A percentile compares a stretch with the other conserved stretches of the same genome.
phyloP scores from a whole-genome alignment of 2,329 filamentous ascomycete genomes.

The Hymenoscyphus scutula region DNA sequence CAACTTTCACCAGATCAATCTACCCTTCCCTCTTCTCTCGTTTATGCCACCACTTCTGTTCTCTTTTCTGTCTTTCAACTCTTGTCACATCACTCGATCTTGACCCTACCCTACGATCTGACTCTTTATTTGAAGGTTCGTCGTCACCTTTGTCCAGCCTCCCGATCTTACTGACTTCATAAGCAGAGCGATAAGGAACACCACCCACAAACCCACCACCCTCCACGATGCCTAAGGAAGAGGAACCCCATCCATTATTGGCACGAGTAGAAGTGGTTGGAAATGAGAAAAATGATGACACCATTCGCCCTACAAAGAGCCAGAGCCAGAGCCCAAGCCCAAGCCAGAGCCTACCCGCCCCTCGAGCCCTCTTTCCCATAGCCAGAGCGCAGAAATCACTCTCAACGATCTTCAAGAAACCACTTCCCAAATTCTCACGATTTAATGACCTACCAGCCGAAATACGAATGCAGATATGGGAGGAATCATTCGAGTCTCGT shows the following conservation, averaged over 20 bases:
- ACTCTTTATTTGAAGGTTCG: background rate
- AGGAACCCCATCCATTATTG: background rate
- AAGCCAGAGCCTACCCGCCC: background rate
- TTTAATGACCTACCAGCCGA: conserved; percentile 31
- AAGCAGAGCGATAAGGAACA: background rate
- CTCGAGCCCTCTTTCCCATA: background rate
- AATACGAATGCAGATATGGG: conserved; percentile 33
- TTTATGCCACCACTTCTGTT: background rate
- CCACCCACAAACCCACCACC: background rate
- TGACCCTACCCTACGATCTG: background rate
- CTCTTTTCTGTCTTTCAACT: background rate
- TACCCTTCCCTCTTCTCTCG: background rate
- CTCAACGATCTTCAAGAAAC: conserved; percentile 17
- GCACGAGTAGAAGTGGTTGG: background rate
- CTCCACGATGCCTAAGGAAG: background rate
- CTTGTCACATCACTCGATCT: background rate
- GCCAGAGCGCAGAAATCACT: conserved; percentile 67
- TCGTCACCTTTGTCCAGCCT: background rate
- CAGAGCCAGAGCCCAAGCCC: too few species aligned
- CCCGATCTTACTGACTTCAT: background rate
- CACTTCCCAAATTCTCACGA: conserved; percentile 19
- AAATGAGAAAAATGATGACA: background rate
- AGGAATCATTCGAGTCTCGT: conserved; percentile 24
- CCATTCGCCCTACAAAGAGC: background rate
- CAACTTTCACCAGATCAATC: background rate